Evolutionary conservation across 192 early-diverging fungal species (phyloP), one percentile per base, ranked within the genome.

Genomic region (Rhizophagus sp.): DNA sequence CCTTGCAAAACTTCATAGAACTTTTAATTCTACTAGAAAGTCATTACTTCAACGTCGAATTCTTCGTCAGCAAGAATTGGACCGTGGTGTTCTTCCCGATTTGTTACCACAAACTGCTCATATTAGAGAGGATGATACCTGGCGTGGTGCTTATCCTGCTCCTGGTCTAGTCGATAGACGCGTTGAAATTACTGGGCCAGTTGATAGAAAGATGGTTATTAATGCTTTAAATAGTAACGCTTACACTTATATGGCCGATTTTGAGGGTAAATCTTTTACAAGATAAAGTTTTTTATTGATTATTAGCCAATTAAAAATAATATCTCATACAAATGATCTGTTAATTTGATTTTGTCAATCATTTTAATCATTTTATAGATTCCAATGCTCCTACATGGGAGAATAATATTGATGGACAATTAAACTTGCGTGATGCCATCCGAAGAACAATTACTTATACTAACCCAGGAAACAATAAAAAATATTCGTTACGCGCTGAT

Each of bases 121-220:
- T 84, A 95, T 99, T 85, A 93, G 97, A 80, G 94, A 93, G 72
- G 93, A 97, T 84, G 88, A 91, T 63, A 94, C 91, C 57, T 99
- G 96, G 97, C 91, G 90, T 75, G 96, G 91, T 9, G 96, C 97
- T 63, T 83, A 84, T 52, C 97, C 96, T 77, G 96, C 96, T 15
- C 97, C 96, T 5, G 96, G 96, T 3, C 86, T 99, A 47, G 86
- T 91, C 30, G 96, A 97, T 84, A 92, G 97, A 64, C 92, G 96
- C 72, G 96, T 99, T 74, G 97, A 99, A 87, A 99, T 99, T 86
- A 99, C 96, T 62, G 96, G 97, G 30, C 97, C 97, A 9, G 96
- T 97, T 63, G 96, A 97, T 88, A 93, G 97, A 84, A 99, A 99
- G 88, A 99, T 99, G 97, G 96, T 99, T 83, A 99, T 99, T 88